These are phyloP conservation scores for Boletus mariae DNA, from an alignment of 1,284 basidiomycete genomes.

Conservation along the genomic window DNA sequence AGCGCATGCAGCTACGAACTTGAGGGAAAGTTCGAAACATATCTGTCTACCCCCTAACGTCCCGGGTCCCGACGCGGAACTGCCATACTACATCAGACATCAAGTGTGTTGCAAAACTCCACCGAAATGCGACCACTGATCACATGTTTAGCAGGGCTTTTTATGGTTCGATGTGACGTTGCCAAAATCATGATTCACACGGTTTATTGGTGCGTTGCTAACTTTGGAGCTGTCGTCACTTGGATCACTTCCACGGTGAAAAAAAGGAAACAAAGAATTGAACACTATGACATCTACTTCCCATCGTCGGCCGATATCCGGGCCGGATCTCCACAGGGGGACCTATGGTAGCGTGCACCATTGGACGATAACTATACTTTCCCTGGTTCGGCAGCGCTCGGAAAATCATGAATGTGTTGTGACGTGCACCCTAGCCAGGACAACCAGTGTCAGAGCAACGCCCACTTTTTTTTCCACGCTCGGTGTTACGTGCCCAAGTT, in stretches of 20 bases:
- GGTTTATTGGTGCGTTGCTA: conserved; percentile 8
- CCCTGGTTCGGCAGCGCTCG: not conserved
- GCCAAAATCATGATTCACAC: not conserved
- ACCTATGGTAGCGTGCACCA: not conserved
- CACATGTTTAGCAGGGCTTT: conserved; percentile 5
- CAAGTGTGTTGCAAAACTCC: conserved; percentile 6
- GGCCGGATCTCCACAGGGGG: not conserved
- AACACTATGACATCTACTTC: not conserved
- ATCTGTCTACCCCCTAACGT: not conserved
- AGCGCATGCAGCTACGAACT: not conserved
- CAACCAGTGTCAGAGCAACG: not conserved
- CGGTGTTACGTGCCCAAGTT: not conserved
- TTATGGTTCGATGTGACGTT: not conserved
- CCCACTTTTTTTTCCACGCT: not conserved
- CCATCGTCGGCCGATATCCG: not conserved
- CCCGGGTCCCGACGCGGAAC: not conserved
- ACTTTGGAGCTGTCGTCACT: not conserved
- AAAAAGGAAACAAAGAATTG: conserved; percentile 4
- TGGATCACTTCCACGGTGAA: not conserved
- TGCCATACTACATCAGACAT: conserved; percentile 1
- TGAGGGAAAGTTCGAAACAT: conserved; percentile 16
- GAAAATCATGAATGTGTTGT: not conserved
- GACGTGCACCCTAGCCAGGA: not conserved
- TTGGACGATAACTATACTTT: not conserved
- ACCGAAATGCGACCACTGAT: not conserved